phyloP scores from a whole-genome alignment of 2,329 filamentous ascomycete species.

The Fusarium sp. region DNA sequence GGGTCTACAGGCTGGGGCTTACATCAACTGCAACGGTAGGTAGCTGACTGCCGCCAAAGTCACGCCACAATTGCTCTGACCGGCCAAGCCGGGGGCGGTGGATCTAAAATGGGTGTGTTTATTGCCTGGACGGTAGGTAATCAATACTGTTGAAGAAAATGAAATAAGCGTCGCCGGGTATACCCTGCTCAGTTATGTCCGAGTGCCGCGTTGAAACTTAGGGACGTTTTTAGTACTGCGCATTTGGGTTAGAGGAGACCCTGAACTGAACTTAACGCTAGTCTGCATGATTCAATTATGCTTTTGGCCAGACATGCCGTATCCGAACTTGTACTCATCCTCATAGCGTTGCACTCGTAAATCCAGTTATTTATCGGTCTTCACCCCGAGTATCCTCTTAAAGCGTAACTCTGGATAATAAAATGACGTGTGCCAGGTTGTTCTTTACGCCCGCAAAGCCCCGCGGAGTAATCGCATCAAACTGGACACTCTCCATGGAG shows the following conservation, averaged over 20 bases:
- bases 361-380: not conserved
- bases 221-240: not conserved
- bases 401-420: not conserved
- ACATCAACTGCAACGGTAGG: not conserved
- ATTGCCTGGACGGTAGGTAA: not conserved
- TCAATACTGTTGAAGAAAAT: not conserved
- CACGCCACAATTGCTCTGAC: not conserved
- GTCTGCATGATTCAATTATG: not conserved
- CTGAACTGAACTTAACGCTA: not conserved
- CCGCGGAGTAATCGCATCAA: not conserved
- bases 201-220: not conserved
- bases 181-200: not conserved
- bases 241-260: not conserved
- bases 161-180: not conserved
- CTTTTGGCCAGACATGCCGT: not conserved
- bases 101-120: conserved; percentile 3
- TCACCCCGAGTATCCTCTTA: not conserved
- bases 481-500: not conserved
- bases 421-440: not conserved
- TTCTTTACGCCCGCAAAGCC: not conserved
- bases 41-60: not conserved
- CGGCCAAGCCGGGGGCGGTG: not conserved
- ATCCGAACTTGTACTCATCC: too few species aligned
- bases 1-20: conserved; percentile 10
- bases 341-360: not conserved